Evolutionary conservation across 805 yeast species (phyloP).

Genomic region (Starmerella riodocensis): DNA sequence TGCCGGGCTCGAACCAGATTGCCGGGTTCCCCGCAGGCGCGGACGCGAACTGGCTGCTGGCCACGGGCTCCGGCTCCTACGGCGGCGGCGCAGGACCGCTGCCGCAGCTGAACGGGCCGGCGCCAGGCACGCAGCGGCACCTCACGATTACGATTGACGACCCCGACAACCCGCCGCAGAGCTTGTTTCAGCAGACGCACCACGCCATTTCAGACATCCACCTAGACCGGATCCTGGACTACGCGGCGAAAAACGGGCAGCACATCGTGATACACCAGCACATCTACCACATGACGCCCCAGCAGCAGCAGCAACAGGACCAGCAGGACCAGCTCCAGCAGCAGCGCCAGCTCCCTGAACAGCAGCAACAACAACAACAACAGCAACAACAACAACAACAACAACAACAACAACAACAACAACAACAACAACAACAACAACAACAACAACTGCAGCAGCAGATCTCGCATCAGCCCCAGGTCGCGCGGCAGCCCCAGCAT

Average conservation of each 20-base stretch:
- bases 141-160: constrained; percentile 17
- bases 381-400: not conserved
- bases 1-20: constrained; percentile 14
- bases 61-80: not conserved
- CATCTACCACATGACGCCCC: constrained; percentile 31
- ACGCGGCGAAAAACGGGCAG: constrained; percentile 21
- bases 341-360: not conserved
- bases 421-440: not conserved
- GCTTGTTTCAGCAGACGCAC: constrained; percentile 16
- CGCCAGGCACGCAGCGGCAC: constrained; percentile 8
- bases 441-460: not conserved
- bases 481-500: not conserved
- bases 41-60: constrained; percentile 14
- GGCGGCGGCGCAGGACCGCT: not conserved
- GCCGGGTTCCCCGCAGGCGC: constrained; percentile 19
- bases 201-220: constrained; percentile 19
- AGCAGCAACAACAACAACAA: not conserved
- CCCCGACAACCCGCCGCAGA: constrained; percentile 1
- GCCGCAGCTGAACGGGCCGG: constrained; percentile 2
- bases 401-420: not conserved
- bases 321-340: not conserved
- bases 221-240: constrained; percentile 21
- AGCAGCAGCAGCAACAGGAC: not conserved
- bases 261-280: constrained; percentile 67
- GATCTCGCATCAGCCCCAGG: not conserved